Evolutionary conservation across 352 stramenopile species (phyloP), one percentile per base, ranked within the genome.

Genomic region (Globisporangium iwayamae): DNA sequence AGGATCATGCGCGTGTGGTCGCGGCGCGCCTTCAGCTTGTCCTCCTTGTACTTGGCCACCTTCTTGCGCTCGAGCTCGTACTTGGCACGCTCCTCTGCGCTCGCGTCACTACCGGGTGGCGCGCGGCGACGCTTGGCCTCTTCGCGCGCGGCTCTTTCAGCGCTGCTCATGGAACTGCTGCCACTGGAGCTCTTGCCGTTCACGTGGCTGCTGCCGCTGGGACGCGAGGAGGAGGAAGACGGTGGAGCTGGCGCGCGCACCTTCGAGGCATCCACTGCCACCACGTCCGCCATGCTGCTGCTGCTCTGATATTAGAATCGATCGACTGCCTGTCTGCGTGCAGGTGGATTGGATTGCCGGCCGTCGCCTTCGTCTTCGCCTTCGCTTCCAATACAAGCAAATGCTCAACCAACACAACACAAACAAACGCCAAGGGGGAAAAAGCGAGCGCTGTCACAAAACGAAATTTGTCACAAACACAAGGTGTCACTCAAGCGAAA

Each of bases 1-100:
- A 94, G 71, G 68, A 94, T 92, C 81, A 92, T 93, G 56, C 86
- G 84, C 54, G 86, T 94, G 73, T 94, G 86, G 68, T 94, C 86
- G 41, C 83, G 76, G 18, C 86, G 86, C 56, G 85, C 86, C 63
- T 91, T 91, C 53, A 94, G 83, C 62, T 94, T 94, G 73, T 94
- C 86, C 57, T 94, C 86, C 65, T 94, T 94, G 71, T 94, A 94
- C 71, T 94, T 94, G 56, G 84, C 81, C 52, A 94, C 81, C 53
- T 93, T 93, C 70, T 92, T 92, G 62, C 86, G 86, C 70, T 94
- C 86, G 50, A 94, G 72, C 59, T 92, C 81, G 59, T 93, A 93
- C 65, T 79, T 79, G n/a, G 81, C 83, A 54, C 81, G 79, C 64
- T 94, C 86, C 46, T 90, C 83, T 0, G 80, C 52, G 20, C 75